These are phyloP conservation scores for Mycena olivaceomarginata DNA, from an alignment of 768 basidiomycete genomes.

Conservation along the genomic window DNA sequence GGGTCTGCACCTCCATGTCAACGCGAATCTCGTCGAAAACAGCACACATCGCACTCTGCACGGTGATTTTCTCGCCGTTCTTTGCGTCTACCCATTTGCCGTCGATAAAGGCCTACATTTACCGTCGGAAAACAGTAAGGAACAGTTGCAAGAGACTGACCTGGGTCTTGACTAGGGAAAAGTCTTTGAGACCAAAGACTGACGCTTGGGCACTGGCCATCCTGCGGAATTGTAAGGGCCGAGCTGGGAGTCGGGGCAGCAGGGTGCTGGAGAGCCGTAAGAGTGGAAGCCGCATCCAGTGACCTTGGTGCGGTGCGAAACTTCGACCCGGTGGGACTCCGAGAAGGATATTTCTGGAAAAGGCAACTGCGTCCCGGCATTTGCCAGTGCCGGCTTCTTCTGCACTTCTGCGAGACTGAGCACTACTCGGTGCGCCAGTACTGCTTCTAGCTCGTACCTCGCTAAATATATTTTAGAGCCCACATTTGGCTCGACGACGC, in stretches of 20 bases:
- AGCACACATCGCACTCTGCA: slow-evolving; percentile 77
- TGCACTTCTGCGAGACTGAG: too few relatives aligned
- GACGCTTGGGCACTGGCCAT: slow-evolving; percentile 77
- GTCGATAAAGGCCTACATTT: slow-evolving; percentile 76
- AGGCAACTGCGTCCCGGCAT: neutral
- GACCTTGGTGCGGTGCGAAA: neutral
- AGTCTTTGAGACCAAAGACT: slow-evolving; percentile 84
- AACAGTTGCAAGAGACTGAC: slow-evolving; percentile 53
- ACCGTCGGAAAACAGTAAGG: neutral
- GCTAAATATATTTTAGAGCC: too few relatives aligned
- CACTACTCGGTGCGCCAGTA: too few relatives aligned
- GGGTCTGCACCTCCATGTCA: slow-evolving; percentile 77
- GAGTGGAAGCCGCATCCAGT: slow-evolving; percentile 24
- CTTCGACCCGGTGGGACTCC: neutral
- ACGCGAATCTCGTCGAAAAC: slow-evolving; percentile 6
- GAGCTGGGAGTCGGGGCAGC: neutral
- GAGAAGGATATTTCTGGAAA: neutral
- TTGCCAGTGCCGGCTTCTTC: too few relatives aligned
- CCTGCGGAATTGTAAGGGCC: slow-evolving; percentile 53
- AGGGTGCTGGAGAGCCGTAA: slow-evolving; percentile 30
- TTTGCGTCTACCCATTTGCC: slow-evolving; percentile 93
- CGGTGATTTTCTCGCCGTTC: slow-evolving; percentile 81
- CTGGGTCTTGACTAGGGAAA: slow-evolving; percentile 73
- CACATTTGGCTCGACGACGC: too few relatives aligned
- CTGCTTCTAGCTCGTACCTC: too few relatives aligned